Evolutionary conservation across 495 filamentous ascomycete genomes (phyloP).

Genomic region (Durotheca rogersii): DNA sequence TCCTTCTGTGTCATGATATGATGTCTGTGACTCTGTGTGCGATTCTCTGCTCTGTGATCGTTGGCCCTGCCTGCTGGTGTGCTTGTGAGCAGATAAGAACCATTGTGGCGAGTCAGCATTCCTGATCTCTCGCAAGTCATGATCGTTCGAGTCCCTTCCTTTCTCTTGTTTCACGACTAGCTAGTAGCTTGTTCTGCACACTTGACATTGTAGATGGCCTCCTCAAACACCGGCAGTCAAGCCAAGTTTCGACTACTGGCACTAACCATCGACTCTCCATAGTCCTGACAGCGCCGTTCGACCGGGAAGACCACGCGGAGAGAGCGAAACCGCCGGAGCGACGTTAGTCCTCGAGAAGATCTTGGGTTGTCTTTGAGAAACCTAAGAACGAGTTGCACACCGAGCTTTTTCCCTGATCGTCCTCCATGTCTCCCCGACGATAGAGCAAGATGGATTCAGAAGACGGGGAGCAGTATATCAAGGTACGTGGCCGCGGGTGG

Average conservation of each 20-base stretch:
- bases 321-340: constrained; percentile 2
- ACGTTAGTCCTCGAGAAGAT: constrained; percentile 6
- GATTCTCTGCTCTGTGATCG: constrained; percentile 2
- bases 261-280: constrained; percentile 18
- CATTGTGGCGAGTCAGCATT: constrained; percentile 12
- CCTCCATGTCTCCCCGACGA: constrained; percentile 45
- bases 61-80: constrained; percentile 1
- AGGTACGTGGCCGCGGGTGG: constrained; percentile 54
- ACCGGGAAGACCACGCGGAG: constrained; percentile 7
- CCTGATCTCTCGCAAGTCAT: constrained; percentile 17
- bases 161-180: constrained; percentile 12
- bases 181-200: constrained; percentile 10
- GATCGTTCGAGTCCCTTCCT: constrained; percentile 2
- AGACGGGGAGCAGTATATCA: constrained; percentile 89
- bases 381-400: constrained; percentile 14
- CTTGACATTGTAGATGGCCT: constrained; percentile 13
- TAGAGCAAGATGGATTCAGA: constrained; percentile 67
- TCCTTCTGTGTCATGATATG: constrained; percentile 13
- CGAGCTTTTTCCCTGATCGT: constrained; percentile 3
- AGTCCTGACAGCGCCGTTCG: constrained; percentile 16
- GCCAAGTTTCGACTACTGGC: constrained; percentile 19
- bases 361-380: constrained; percentile 12
- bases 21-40: constrained; percentile 15
- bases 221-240: constrained; percentile 6
- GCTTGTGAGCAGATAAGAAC: constrained; percentile 14